A percentile compares a stretch with the other conserved stretches of the same genome.
These are phyloP conservation scores for Candida oleophila DNA, from an alignment of 805 yeast genomes.

Conservation along the genomic window DNA sequence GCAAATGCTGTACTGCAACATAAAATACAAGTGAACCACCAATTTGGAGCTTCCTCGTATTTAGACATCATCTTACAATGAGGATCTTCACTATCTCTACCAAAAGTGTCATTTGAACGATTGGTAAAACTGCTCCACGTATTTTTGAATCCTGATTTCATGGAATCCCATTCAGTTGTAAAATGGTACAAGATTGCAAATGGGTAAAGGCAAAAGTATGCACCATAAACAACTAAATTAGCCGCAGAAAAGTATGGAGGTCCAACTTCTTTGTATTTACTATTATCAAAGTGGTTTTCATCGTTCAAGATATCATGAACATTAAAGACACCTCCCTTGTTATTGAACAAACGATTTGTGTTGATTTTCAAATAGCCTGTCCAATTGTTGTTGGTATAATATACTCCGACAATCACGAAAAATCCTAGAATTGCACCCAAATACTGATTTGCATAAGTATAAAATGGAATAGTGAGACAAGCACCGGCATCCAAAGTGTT, in stretches of 20 bases:
- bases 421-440: conserved; percentile 36
- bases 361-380: conserved; percentile 51
- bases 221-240: conserved; percentile 56
- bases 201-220: conserved; percentile 56
- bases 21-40: conserved; percentile 58
- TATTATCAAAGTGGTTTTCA: conserved; percentile 44
- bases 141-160: conserved; percentile 36
- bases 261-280: conserved; percentile 52
- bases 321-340: conserved; percentile 47
- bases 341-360: conserved; percentile 52
- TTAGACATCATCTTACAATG: conserved; percentile 56
- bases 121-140: conserved; percentile 30
- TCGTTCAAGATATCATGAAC: conserved; percentile 46
- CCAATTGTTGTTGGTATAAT: conserved; percentile 51
- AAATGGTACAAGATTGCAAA: conserved; percentile 51
- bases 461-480: conserved; percentile 43
- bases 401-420: conserved; percentile 28
- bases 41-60: conserved; percentile 71
- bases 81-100: conserved; percentile 43
- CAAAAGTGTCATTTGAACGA: conserved; percentile 22
- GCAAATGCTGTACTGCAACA: conserved; percentile 44
- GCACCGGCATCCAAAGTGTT: conserved; percentile 36
- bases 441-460: conserved; percentile 40
- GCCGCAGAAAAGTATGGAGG: conserved; percentile 70
- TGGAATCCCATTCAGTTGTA: conserved; percentile 44